A percentile compares a stretch with the other conserved stretches of the same genome.
phyloP scores from a whole-genome alignment of 306 rosid species.

The Cicer yamashitae region DNA sequence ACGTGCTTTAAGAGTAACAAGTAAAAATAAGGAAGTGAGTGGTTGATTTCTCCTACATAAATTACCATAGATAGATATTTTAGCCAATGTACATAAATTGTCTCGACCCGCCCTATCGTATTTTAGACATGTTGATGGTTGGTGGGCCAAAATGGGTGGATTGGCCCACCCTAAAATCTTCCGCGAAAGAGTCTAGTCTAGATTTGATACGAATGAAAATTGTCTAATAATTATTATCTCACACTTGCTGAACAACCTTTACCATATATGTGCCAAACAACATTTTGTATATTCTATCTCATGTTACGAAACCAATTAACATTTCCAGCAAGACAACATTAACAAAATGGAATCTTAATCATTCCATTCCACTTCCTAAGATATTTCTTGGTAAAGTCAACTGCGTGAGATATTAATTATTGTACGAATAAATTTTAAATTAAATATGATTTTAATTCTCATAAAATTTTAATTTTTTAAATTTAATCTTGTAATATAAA shows the following conservation, averaged over 20 bases:
- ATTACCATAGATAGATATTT: too few species aligned
- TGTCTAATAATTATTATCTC: background rate
- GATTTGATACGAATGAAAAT: slow-evolving; percentile 1
- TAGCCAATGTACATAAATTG: too few species aligned
- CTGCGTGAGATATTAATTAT: background rate
- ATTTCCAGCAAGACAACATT: background rate
- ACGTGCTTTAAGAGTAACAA: too few species aligned
- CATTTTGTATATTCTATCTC: background rate
- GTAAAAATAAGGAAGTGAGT: too few species aligned
- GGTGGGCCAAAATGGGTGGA: too few species aligned
- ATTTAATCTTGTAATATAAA: too few species aligned
- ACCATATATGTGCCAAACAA: slow-evolving; percentile 35
- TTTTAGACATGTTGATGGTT: too few species aligned
- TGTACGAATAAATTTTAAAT: background rate
- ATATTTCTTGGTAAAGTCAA: slow-evolving; percentile 21
- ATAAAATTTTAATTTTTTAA: too few species aligned
- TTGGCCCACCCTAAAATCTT: too few species aligned
- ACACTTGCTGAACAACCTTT: background rate
- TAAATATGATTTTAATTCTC: too few species aligned
- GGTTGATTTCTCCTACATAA: too few species aligned
- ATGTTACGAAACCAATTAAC: background rate
- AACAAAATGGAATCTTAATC: slow-evolving; percentile 28
- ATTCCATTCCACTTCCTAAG: slow-evolving; percentile 21
- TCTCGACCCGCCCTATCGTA: too few species aligned
- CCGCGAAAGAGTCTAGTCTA: background rate